A percentile compares a stretch with the other conserved stretches of the same genome.
These are phyloP conservation scores for Endocalyx cinctus DNA, from an alignment of 2,329 filamentous ascomycete species.

Conservation along the genomic window DNA sequence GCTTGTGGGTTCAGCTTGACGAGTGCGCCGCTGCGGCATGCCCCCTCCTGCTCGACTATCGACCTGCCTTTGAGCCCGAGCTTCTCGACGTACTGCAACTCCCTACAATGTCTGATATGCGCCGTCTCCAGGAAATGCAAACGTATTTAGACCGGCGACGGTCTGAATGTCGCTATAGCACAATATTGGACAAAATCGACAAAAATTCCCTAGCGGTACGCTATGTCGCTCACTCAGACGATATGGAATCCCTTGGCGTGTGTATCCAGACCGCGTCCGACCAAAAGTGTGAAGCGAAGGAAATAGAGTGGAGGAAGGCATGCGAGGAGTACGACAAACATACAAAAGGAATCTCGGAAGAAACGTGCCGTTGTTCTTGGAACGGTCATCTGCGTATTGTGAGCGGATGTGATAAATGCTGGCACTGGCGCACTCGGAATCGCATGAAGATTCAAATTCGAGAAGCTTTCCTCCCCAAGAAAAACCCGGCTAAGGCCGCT, in stretches of 20 bases:
- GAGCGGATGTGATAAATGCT: slow-evolving; percentile 40
- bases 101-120: slow-evolving; percentile 40
- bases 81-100: slow-evolving; percentile 54
- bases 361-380: slow-evolving; percentile 26
- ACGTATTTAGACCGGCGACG: slow-evolving; percentile 39
- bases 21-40: slow-evolving; percentile 33
- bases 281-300: slow-evolving; percentile 8
- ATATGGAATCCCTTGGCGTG: slow-evolving; percentile 13
- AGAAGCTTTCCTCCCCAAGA: slow-evolving; percentile 44
- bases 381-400: slow-evolving; percentile 25
- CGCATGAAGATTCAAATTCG: slow-evolving; percentile 40
- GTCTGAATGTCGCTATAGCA: slow-evolving; percentile 18
- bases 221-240: slow-evolving; percentile 35
- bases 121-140: slow-evolving; percentile 45
- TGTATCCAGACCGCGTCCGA: slow-evolving; percentile 13
- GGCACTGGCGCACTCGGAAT: slow-evolving; percentile 27
- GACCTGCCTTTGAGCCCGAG: slow-evolving; percentile 44
- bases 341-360: slow-evolving; percentile 25
- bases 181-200: slow-evolving; percentile 42
- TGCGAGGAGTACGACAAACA: slow-evolving; percentile 25
- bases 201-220: slow-evolving; percentile 39
- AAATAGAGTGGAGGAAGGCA: slow-evolving; percentile 6
- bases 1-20: slow-evolving; percentile 57
- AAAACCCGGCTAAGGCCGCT: slow-evolving; percentile 30
- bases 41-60: slow-evolving; percentile 45